Base-by-base conservation (phyloP, 2,329 filamentous ascomycete genomes). In the Paraphoma chrysanthemicola region DNA sequence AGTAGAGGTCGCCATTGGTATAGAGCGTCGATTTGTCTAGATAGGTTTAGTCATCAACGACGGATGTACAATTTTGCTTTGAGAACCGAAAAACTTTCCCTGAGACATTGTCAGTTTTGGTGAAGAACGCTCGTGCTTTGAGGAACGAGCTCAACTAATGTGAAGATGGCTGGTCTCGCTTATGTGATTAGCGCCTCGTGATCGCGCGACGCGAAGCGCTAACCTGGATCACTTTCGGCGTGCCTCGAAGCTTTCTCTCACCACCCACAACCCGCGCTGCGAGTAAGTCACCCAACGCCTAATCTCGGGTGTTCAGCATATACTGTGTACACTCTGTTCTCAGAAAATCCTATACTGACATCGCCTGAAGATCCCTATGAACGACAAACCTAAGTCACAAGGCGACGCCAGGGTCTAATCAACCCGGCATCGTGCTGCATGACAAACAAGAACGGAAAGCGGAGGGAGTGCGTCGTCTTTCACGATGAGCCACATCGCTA, bases 371-470 rank as follows among this genome's bases (percentile, higher is more conserved):
- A 65, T 69, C 67, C 63, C 67, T 49, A 48, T 70, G 67, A 70
- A 68, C 66, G 67, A 70, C 64, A 70, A 70, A 52, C 42, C 50
- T 48, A 42, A 31, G 60, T 69, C 67, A 69, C 64, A 66, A 70
- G 65, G 62, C 48, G 53, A 60, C 38, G 48, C 45, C 14, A 41
- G 38, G 53, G 64, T 56, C 68, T 69, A 68, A 71, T 69, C 63
- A 65, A 52, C 68, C 53, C 38, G 10, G 58, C 44, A 43, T 54
- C 54, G 48, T 56, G 52, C 51, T 70, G 67, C 66, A 68, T 69
- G 68, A 68, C 66, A 64, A 53, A 61, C 51, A 63, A 70, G 71
- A 73, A 73, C 68, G 65, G 71, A 73, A 72, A 73, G 59, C 71
- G 55, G 64, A 73, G 69, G 71, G 71, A 72, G 65, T 70, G 68